Base-by-base conservation (phyloP, 306 rosid species). In the Abrus precatorius region DNA sequence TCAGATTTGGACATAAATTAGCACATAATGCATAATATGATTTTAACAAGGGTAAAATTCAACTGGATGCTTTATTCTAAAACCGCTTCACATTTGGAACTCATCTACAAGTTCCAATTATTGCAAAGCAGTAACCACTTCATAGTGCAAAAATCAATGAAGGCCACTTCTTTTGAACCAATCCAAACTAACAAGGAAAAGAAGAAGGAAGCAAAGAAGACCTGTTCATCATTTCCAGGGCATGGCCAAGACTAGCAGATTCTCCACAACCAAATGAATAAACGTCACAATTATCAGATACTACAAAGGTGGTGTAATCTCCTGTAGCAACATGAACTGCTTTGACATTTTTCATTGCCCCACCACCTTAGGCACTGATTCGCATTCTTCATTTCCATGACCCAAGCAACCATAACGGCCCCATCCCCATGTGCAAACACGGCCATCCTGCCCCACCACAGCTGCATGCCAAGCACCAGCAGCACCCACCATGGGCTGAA, bases 401-500 rank as follows among this genome's bases (percentile, higher is more conserved):
- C 97, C 97, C 80, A 93, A 76, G 88, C 97, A 93, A 47, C 97
- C 97, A 40, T 90, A 86, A 9, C 97, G 93, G 68, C 97, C 97
- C 97, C 97, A 93, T 2, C 97, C 97, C 97, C 97, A 93, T 0
- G 97, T 93, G 86, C 97, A 93, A 13, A 93, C 94, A 52, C 97
- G 87, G 33, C 97, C 97, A 65, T 93, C 97, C 44, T 71, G 88
- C 27, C 97, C 97, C 74, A 91, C 97, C 72, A 91, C 97, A 49
- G 97, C 97, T n/a, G 97, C 97, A 72, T 93, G 97, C 97, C 94
- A 93, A 80, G 97, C 94, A 74, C 97, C 97, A 27, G 97, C 97
- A 1, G 94, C 92, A 50, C 91, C 90, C 60, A 84, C 94, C 72
- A 75, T 67, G 0, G 97, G 97, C 86, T 93, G 94, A 83, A 93